These are phyloP conservation scores for Trametes gibbosa DNA, from an alignment of 768 basidiomycete genomes.

Conservation along the genomic window DNA sequence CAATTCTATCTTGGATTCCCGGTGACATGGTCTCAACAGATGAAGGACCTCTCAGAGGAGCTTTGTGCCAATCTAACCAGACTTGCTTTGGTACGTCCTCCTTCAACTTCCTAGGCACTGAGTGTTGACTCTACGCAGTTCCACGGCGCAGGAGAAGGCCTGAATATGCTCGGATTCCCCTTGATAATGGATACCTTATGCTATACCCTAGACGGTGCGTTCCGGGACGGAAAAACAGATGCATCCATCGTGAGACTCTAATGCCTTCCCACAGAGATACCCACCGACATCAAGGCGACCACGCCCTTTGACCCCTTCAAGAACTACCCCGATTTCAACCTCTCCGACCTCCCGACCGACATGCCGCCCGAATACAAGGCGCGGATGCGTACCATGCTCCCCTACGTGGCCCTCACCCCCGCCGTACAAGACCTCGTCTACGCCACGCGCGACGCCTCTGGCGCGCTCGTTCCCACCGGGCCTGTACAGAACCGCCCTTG, in stretches of 20 bases:
- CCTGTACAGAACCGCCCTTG: constrained; percentile 74
- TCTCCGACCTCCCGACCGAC: constrained; percentile 51
- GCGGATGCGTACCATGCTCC: constrained; percentile 58
- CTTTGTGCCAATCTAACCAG: constrained; percentile 44
- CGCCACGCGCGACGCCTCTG: constrained; percentile 53
- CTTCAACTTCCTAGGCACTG: not conserved
- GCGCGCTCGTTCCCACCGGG: constrained; percentile 45
- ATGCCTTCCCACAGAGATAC: constrained; percentile 50
- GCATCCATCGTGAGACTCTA: not conserved
- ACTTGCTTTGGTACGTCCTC: constrained; percentile 20
- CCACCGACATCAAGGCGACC: constrained; percentile 51
- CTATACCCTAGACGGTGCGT: constrained; percentile 70
- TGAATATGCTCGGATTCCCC: constrained; percentile 59
- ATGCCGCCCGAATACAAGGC: constrained; percentile 55
- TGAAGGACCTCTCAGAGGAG: constrained; percentile 44
- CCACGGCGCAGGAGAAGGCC: constrained; percentile 49
- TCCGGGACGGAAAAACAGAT: no score
- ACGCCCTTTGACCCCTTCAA: constrained; percentile 58
- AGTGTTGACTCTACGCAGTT: constrained; percentile 37
- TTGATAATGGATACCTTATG: constrained; percentile 72
- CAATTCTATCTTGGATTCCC: constrained; percentile 74
- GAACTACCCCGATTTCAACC: constrained; percentile 53
- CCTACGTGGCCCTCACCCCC: constrained; percentile 47
- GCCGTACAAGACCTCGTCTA: constrained; percentile 57
- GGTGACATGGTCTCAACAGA: constrained; percentile 50